These are phyloP conservation scores for Plantago rigida DNA, from an alignment of 305 asterid species.

Conservation along the genomic window DNA sequence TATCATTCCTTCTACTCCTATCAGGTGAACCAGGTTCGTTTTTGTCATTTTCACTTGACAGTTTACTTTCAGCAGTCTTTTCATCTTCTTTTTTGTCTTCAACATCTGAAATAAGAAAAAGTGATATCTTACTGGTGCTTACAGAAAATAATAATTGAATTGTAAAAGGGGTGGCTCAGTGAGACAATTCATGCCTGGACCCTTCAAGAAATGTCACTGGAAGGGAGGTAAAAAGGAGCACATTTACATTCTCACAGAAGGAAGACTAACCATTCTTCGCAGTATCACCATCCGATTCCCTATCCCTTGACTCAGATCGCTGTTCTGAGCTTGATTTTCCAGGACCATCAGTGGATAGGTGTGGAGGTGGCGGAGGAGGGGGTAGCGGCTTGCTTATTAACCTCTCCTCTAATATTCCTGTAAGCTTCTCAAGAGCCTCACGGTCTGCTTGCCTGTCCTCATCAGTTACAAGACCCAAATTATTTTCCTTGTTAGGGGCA, in stretches of 20 bases:
- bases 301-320: slow-evolving; percentile 53
- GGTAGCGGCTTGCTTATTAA: slow-evolving; percentile 78
- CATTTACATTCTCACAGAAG: neutral
- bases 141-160: slow-evolving; percentile 12
- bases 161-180: slow-evolving; percentile 5
- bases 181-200: neutral
- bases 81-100: slow-evolving; percentile 68
- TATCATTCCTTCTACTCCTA: slow-evolving; percentile 63
- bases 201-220: neutral
- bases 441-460: slow-evolving; percentile 67
- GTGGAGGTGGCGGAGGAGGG: slow-evolving; percentile 71
- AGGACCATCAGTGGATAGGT: slow-evolving; percentile 39
- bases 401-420: slow-evolving; percentile 76
- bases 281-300: slow-evolving; percentile 49
- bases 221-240: neutral
- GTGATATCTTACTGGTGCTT: slow-evolving; percentile 23
- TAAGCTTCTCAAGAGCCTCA: slow-evolving; percentile 61
- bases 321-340: slow-evolving; percentile 50
- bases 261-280: slow-evolving; percentile 44
- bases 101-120: slow-evolving; percentile 32
- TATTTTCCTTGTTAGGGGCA: slow-evolving; percentile 39
- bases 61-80: slow-evolving; percentile 61
- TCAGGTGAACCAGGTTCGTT: slow-evolving; percentile 72
- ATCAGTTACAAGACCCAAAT: slow-evolving; percentile 69
- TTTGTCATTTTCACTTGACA: slow-evolving; percentile 54